Evolutionary conservation across 495 filamentous ascomycete genomes (phyloP), one percentile per base, ranked within the genome.

Genomic region (Hypoxylon trugodes): DNA sequence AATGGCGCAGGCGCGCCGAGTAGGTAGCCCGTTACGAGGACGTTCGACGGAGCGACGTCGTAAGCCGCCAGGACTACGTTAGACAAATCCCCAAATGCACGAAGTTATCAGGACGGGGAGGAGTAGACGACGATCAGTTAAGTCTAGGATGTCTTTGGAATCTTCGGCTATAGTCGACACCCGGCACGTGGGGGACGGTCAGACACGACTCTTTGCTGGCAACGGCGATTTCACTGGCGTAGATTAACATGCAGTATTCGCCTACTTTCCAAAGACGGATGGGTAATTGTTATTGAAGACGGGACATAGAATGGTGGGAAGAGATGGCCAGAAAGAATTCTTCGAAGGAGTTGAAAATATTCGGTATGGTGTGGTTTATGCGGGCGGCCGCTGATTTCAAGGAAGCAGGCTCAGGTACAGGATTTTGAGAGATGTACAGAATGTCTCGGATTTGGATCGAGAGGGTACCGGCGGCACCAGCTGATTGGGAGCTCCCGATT

Each of bases 21-120:
- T 58, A 61, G 69, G 61, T 70, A 72, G 64, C 69, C 74, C 63
- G 66, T 61, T 70, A 73, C 70, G 63, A 73, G 58, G 37, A 56
- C 48, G 49, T 65, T 72, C 47, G 56, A 57, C 26, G 57, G 33
- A 45, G 59, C 61, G 58, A 67, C 48, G 60, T 66, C 59, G 69
- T 66, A 71, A 52, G 69, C 69, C 70, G 75, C 69, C 71, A 76
- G 69, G 53, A 63, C 66, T 65, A 58, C 59, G 45, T 56, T 59
- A 13, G 41, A 55, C 52, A 41, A 59, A 54, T 46, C 62, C 36
- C 53, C 52, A 46, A 50, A 38, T 54, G 51, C 36, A 60, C 51
- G 33, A 60, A 55, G 52, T 18, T 21, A 6, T 59, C 36, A 24
- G 26, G 33, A 24, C 18, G 46, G 41, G 36, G 32, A 24, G 37